These are phyloP conservation scores for Calamus simplicifolius DNA, from an alignment of 176 grass and related monocot species.

Conservation along the genomic window DNA sequence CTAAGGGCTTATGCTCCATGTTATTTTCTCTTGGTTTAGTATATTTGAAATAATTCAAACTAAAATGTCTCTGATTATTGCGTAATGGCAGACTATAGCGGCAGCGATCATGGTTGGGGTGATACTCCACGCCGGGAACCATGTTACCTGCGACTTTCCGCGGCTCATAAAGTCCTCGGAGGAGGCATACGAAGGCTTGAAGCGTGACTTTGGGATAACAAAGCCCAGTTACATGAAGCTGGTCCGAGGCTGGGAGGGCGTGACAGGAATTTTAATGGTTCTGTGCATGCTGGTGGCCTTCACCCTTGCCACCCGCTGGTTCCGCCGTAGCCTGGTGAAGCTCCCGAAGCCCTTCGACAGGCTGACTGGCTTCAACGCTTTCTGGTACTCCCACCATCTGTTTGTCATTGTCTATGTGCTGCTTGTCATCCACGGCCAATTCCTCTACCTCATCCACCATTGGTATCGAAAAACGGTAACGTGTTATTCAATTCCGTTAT, in stretches of 20 bases:
- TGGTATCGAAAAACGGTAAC: constrained; percentile 85
- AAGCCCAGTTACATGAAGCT: constrained; percentile 74
- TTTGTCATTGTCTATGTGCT: constrained; percentile 79
- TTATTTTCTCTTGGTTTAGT: too few species aligned
- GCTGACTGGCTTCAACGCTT: constrained; percentile 96
- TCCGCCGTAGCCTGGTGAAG: constrained; percentile 81
- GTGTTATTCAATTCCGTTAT: too few species aligned
- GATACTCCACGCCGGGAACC: constrained; percentile 90
- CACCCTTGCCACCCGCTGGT: constrained; percentile 86
- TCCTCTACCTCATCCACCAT: constrained; percentile 65
- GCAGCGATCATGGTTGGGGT: constrained; percentile 84
- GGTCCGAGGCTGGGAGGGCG: constrained; percentile 67
- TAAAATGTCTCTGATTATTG: background rate
- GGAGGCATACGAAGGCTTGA: constrained; percentile 49
- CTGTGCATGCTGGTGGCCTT: constrained; percentile 95
- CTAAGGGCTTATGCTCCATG: too few species aligned
- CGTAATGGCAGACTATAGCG: constrained; percentile 64
- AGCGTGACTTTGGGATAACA: constrained; percentile 54
- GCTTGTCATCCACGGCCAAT: constrained; percentile 81
- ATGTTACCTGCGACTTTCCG: constrained; percentile 88
- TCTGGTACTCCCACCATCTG: constrained; percentile 98
- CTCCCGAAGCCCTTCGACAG: constrained; percentile 91
- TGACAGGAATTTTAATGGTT: constrained; percentile 91
- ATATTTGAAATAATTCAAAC: too few species aligned
- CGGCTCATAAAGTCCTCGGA: constrained; percentile 49